These are phyloP conservation scores for Picea sitchensis DNA, from an alignment of 75 land plant species.

Conservation along the genomic window DNA sequence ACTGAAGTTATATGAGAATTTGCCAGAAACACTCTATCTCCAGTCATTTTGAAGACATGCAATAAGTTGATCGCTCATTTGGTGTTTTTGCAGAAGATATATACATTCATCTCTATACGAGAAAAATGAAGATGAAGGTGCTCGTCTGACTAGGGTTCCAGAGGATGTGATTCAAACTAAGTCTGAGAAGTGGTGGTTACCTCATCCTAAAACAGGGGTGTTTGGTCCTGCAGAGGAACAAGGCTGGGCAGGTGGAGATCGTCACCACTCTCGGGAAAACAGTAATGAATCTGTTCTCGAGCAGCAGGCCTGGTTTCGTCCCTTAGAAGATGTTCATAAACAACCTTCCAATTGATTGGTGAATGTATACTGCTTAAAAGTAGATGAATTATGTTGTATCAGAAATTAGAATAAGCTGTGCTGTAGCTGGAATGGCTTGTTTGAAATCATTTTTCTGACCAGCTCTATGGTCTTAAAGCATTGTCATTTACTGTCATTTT, in stretches of 20 bases:
- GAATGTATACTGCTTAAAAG: too few relatives aligned
- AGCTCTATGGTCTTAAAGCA: too few relatives aligned
- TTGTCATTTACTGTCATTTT: too few relatives aligned
- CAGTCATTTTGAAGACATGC: too few relatives aligned
- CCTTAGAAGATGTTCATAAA: slow-evolving; percentile 30
- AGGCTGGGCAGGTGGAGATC: neutral
- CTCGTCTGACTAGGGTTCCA: slow-evolving; percentile 33
- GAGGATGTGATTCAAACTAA: slow-evolving; percentile 28
- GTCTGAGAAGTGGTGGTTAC: slow-evolving; percentile 51
- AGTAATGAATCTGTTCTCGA: slow-evolving; percentile 19
- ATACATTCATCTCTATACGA: slow-evolving; percentile 27
- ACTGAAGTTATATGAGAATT: too few relatives aligned
- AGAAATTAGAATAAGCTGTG: too few relatives aligned
- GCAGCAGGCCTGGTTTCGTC: slow-evolving; percentile 44
- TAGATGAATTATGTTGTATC: too few relatives aligned
- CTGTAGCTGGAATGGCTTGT: too few relatives aligned
- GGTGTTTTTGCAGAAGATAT: slow-evolving; percentile 6
- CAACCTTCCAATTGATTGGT: neutral
- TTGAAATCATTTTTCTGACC: too few relatives aligned
- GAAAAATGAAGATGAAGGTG: slow-evolving; percentile 55
- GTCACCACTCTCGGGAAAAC: neutral
- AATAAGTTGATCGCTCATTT: neutral
- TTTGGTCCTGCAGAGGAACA: slow-evolving; percentile 39
- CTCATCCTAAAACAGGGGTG: slow-evolving; percentile 55
- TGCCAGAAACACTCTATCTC: too few relatives aligned